phyloP scores from a whole-genome alignment of 208 protist species.

The Entamoeba moshkovskii region DNA sequence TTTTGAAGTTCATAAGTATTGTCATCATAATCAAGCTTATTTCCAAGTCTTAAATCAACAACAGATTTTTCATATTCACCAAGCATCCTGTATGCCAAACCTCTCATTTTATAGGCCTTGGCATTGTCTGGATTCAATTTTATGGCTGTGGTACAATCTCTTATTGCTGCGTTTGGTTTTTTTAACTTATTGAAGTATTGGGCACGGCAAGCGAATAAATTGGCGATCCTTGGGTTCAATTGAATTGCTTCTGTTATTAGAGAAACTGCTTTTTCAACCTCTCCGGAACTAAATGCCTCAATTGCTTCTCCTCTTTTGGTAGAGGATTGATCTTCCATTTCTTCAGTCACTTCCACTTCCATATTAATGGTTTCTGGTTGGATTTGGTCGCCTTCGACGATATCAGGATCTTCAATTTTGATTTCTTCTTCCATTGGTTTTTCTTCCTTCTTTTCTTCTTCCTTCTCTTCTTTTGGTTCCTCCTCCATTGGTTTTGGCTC shows the following conservation, averaged over 20 bases:
- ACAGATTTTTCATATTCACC: slow-evolving; percentile 35
- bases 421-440: neutral
- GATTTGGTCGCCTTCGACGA: neutral
- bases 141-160: slow-evolving; percentile 59
- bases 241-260: neutral
- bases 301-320: neutral
- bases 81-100: slow-evolving; percentile 51
- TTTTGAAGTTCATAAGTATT: neutral
- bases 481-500: neutral
- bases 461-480: neutral
- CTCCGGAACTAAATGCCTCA: neutral
- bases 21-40: neutral
- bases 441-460: neutral
- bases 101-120: slow-evolving; percentile 65
- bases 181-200: slow-evolving; percentile 59
- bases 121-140: slow-evolving; percentile 54
- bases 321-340: neutral
- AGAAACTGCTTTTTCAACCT: neutral
- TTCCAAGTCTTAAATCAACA: slow-evolving; percentile 40
- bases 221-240: neutral
- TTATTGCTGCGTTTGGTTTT: slow-evolving; percentile 48
- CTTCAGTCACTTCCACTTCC: neutral
- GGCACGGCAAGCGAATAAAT: slow-evolving; percentile 41
- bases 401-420: neutral
- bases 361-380: neutral